Base-by-base conservation (phyloP, 192 early-diverging fungal species). In the Umbelopsis sp. region DNA sequence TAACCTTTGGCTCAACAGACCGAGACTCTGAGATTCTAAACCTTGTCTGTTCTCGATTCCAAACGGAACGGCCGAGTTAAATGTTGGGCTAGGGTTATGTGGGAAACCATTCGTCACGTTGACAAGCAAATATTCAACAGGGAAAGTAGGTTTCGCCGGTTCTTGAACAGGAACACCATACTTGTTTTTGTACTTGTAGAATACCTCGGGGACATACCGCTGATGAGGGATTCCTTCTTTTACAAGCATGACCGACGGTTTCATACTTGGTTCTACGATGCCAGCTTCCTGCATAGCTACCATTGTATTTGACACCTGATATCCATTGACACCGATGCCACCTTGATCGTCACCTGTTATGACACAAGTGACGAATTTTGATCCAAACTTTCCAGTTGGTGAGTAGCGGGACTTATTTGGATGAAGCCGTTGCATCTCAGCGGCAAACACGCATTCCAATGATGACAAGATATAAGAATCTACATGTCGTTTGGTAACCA, bases 141-240 rank as follows among this genome's bases (percentile, higher is more conserved):
- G 97, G 74, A 98, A 99, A 4, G 94, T 92, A 0, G 97, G 97
- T 72, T 97, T 96, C 21, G 97, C 97, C 30, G 91, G 86, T 52
- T 94, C 88, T 65, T 94, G 86, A 6, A 98, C 97, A 44, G 88
- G 77, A 12, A 95, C 76, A 20, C 90, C 90, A 80, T 99, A 99
- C 75, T 97, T 88, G 85, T 99, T 99, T 74, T 89, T 94, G 78
- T 93, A 96, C 77, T 91, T 92, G 85, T 97, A 99, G 73, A 97
- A 95, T 20, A 99, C 90, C 46, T 99, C 97, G 0, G 96, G 97
- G 21, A 99, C 92, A 75, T 99, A 99, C 23, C 92, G 87, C 41
- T 90, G 84, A 68, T 84, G 79, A 7, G 77, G 37, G 7, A 87
- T 89, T 20, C 88, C 75, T 66, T 89, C 88, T 71, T 89, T 87